Base-by-base conservation (phyloP, 495 filamentous ascomycete genomes). In the Aspergillus coremiiformis region DNA sequence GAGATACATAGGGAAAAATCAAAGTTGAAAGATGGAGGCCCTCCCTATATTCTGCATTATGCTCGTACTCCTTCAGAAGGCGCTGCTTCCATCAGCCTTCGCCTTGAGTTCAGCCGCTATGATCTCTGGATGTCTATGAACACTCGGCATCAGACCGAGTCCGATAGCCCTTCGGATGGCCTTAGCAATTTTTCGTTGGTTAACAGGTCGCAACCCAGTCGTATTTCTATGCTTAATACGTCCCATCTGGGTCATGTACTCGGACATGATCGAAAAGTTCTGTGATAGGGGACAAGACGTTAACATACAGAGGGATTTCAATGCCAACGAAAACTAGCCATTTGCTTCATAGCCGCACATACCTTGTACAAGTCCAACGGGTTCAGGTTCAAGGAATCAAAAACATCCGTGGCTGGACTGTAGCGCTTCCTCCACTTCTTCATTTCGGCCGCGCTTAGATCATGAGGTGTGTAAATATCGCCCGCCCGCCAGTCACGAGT, bases 221-320 rank as follows among this genome's bases (percentile, higher is more conserved):
- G 82, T 72, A 11, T 59, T 71, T 7, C 79, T 68, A 61, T 84
- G 82, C 69, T 82, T 89, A 65, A 98, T 96, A 24, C 90, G 80
- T 19, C 93, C 93, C 75, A 89, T 84, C 9, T 80, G 59, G 0
- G 87, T 92, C 58, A 90, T 82, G 67, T 84, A 96, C 68, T 97
- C 92, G 39, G 84, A 85, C 76, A 98, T 88, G 56, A 98, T 78
- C 35, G 87, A 79, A 73, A 93, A 94, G 71, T 98, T 97, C 91
- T 96, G 59, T 37, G 15, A 17, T 2, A 45, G 9, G n/a, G 14
- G 7, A 26, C 1, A 21, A 29, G 15, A 15, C 9, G 33, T 24
- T 22, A 27, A 20, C 39, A 11, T 14, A 39, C 33, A 37, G 7
- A n/a, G 19, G 1, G 5, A 33, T 0, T 2, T 20, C 26, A 5